Evolutionary conservation across 805 yeast genomes (phyloP).

Genomic region (Saccharomycopsis oosterbeekiorum): DNA sequence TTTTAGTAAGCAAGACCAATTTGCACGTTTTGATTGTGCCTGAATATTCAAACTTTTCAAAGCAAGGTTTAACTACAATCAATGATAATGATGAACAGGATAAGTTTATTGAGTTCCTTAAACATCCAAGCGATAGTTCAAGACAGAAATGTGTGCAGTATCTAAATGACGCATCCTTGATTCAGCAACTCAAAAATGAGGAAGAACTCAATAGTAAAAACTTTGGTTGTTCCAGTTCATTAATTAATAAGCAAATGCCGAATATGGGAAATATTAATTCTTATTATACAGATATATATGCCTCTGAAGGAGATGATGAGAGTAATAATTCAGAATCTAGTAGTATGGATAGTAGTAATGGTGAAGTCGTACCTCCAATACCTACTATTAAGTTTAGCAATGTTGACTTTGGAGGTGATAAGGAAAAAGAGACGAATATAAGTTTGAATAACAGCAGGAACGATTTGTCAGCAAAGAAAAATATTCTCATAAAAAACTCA

Average conservation of each 20-base stretch:
- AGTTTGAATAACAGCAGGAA: neutral
- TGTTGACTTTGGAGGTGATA: neutral
- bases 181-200: neutral
- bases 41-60: neutral
- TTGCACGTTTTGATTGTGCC: constrained; percentile 6
- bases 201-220: neutral
- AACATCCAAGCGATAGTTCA: neutral
- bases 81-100: neutral
- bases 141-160: neutral
- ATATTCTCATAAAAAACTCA: too few relatives aligned
- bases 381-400: neutral
- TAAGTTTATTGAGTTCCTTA: neutral
- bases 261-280: neutral
- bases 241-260: neutral
- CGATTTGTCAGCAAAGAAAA: too few relatives aligned
- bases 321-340: neutral
- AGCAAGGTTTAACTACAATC: neutral
- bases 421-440: neutral
- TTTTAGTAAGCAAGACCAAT: constrained; percentile 9
- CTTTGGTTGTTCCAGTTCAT: neutral
- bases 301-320: neutral
- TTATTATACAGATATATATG: neutral
- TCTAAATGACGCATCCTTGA: neutral
- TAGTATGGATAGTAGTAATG: neutral
- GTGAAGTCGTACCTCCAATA: neutral